Base-by-base conservation (phyloP, 1,284 basidiomycete genomes). In the Rhodotorula mucilaginosa region DNA sequence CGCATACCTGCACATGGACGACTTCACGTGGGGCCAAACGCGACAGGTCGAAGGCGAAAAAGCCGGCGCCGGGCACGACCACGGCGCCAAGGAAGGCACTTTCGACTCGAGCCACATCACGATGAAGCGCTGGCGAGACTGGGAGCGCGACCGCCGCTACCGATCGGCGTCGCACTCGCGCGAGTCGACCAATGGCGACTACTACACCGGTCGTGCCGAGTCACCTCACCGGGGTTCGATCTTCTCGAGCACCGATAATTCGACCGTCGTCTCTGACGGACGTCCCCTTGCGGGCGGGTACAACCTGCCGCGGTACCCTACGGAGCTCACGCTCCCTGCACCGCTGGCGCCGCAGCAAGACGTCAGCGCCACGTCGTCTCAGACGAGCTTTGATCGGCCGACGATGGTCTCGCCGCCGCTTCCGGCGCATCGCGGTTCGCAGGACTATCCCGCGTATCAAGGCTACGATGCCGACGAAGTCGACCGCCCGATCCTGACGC, bases 121-220 rank as follows among this genome's bases (percentile, higher is more conserved):
- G 54, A 98, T 98, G 97, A 99, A 98, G 85, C 88, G 93, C 62
- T 99, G 96, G 96, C 92, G 89, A 62, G 97, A 99, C 83, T 99
- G 97, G 81, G 97, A 99, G 84, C 86, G 96, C 65, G 97, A 98
- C 78, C 85, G 96, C 75, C 86, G 95, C 74, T 97, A 92, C 72
- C 52, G 57, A 3, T 52, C 58, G 39, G 74, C 67, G 21, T 70
- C 49, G 44, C 70, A 70, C 21, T 76, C 74, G 29, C 72, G 74
- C 64, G 72, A 74, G 47, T 74, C 74, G 65, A 61, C 72, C n/a
- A 72, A 65, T 64, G 59, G 67, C 49, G 64, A 58, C 39, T 39
- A 13, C 34, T 21, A 26, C 5, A 49, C 48, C 58, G 39, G 18
- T 31, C 21, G 59, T 26, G 68, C 70, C 12, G 61, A 61, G 8